Percentiles rank a stretch among this genome's conserved stretches.
These are phyloP conservation scores for Rhizophagus clarus DNA, from an alignment of 192 early-diverging fungal genomes.

Conservation along the genomic window DNA sequence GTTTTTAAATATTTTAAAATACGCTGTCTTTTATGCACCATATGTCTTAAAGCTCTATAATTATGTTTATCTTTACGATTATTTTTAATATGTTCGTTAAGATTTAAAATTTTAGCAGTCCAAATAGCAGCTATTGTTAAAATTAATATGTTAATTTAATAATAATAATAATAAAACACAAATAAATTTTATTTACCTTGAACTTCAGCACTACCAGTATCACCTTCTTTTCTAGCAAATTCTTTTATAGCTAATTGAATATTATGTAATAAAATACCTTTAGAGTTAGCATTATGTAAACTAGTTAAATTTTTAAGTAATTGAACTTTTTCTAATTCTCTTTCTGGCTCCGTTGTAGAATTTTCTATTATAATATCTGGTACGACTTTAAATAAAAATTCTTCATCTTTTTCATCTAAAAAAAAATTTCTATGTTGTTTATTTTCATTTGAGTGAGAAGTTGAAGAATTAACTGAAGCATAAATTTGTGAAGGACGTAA, in stretches of 20 bases:
- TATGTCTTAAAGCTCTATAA: conserved; percentile 78
- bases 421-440: conserved; percentile 35
- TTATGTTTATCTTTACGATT: conserved; percentile 90
- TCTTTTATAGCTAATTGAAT: conserved; percentile 66
- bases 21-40: conserved; percentile 79
- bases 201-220: conserved; percentile 92
- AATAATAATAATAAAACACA: not conserved
- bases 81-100: conserved; percentile 76
- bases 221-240: conserved; percentile 76
- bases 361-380: conserved; percentile 42
- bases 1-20: conserved; percentile 90
- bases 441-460: not conserved
- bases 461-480: conserved; percentile 30
- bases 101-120: conserved; percentile 86
- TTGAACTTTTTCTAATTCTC: conserved; percentile 58
- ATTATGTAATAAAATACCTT: conserved; percentile 79
- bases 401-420: conserved; percentile 47
- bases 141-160: not conserved
- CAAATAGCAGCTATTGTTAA: conserved; percentile 78
- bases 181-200: conserved; percentile 66
- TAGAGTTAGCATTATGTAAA: conserved; percentile 81
- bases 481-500: conserved; percentile 38
- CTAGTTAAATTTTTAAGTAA: conserved; percentile 71
- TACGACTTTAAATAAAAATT: conserved; percentile 50
- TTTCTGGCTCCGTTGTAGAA: conserved; percentile 28